Percentiles rank a stretch among this genome's conserved stretches.
phyloP scores from a whole-genome alignment of 306 rosid species.

The Cicer arietinum region DNA sequence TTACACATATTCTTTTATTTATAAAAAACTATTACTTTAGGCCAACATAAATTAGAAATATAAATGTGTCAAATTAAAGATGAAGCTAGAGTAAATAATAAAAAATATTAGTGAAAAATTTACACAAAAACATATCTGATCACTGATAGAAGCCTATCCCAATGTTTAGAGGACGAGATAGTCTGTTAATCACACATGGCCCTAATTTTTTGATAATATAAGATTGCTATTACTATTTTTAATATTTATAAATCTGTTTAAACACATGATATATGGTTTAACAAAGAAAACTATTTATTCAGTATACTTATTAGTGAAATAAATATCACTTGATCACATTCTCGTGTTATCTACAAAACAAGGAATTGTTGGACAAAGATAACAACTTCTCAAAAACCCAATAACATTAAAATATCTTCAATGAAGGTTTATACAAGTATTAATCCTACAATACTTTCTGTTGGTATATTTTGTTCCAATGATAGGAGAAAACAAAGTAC shows the following conservation, averaged over 20 bases:
- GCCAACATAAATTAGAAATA: constrained; percentile 8
- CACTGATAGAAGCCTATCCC: background rate
- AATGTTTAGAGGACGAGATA: background rate
- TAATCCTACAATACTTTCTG: background rate
- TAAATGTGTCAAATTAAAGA: background rate
- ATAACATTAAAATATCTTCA: background rate
- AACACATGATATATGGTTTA: background rate
- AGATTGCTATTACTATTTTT: background rate
- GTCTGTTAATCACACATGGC: background rate
- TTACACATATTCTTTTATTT: background rate
- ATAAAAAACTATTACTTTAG: background rate
- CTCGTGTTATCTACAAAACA: background rate
- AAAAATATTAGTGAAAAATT: background rate
- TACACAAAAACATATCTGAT: background rate
- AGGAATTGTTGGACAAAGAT: background rate
- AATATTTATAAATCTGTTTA: background rate
- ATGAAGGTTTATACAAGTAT: background rate
- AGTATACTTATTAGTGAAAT: background rate
- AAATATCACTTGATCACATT: constrained; percentile 1
- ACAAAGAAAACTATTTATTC: background rate
- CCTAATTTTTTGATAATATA: background rate
- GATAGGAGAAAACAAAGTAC: too few relatives aligned
- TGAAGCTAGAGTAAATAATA: constrained; percentile 11
- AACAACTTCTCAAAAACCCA: background rate
- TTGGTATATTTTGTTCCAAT: too few relatives aligned